phyloP scores from a whole-genome alignment of 352 stramenopile genomes.

The Globisporangium rhizosaccharum region DNA sequence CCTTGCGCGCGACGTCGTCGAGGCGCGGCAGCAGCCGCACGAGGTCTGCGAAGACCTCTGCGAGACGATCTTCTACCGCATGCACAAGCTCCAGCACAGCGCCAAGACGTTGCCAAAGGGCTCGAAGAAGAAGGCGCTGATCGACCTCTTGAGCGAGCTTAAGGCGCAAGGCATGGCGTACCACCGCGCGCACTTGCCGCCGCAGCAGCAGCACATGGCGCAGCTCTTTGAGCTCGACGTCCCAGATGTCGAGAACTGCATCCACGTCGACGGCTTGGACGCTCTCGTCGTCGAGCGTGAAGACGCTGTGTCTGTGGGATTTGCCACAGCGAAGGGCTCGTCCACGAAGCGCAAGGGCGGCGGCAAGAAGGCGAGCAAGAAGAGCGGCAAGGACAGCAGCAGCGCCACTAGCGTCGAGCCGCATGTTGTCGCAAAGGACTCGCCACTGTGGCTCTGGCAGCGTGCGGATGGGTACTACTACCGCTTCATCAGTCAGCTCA shows the following conservation, averaged over 20 bases:
- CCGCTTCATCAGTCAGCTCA: conserved; percentile 75
- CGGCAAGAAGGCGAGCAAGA: conserved; percentile 27
- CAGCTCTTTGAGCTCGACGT: conserved; percentile 81
- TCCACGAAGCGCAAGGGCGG: conserved; percentile 24
- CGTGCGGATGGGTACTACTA: conserved; percentile 89
- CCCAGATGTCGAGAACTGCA: conserved; percentile 75
- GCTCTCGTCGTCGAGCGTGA: conserved; percentile 24
- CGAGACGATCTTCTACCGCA: conserved; percentile 94
- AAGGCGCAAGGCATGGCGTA: conserved; percentile 81
- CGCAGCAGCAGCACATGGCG: conserved; percentile 74
- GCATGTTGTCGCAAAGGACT: conserved; percentile 35
- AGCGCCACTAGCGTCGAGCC: conserved; percentile 1
- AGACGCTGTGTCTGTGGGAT: conserved; percentile 7
- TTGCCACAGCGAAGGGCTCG: conserved; percentile 13
- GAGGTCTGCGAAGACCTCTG: conserved; percentile 87
- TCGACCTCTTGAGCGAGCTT: conserved; percentile 92
- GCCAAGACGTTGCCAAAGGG: conserved; percentile 85
- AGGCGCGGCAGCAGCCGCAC: conserved; percentile 59
- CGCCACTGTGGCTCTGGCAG: conserved; percentile 75
- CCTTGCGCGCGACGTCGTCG: conserved; percentile 48
- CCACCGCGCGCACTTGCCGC: conserved; percentile 67
- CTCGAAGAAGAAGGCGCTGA: conserved; percentile 96
- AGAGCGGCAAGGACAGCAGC: conserved; percentile 12
- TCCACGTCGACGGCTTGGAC: conserved; percentile 65
- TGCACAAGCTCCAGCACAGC: conserved; percentile 74